phyloP scores from a whole-genome alignment of 345 rosid species.

The Sonneratia alba region DNA sequence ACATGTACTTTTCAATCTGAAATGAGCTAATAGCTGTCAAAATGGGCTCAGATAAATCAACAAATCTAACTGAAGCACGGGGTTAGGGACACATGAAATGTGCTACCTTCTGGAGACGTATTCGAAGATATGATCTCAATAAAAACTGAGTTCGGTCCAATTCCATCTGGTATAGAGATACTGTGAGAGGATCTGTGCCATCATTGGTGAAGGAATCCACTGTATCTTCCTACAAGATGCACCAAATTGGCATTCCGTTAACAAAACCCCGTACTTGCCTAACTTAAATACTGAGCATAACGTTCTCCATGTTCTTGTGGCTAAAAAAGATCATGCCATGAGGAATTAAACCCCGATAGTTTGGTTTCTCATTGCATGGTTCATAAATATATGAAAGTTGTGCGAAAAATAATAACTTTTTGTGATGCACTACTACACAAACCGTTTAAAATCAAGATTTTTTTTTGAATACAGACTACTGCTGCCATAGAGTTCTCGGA shows the following conservation, averaged over 20 bases:
- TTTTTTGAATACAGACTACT: background rate
- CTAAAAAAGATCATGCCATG: background rate
- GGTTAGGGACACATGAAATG: background rate
- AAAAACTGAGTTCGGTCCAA: slow-evolving; percentile 71
- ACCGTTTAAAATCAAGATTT: background rate
- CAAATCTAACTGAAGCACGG: background rate
- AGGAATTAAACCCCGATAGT: background rate
- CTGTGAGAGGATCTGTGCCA: slow-evolving; percentile 50
- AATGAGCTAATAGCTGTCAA: background rate
- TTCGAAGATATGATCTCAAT: slow-evolving; percentile 80
- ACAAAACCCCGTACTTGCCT: background rate
- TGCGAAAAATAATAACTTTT: background rate
- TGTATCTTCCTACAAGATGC: slow-evolving; percentile 39
- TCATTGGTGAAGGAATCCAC: slow-evolving; percentile 32
- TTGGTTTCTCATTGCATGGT: no score
- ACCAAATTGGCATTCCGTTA: background rate
- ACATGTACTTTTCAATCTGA: slow-evolving; percentile 76
- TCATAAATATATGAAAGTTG: background rate
- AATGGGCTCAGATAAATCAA: background rate
- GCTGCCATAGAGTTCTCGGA: background rate
- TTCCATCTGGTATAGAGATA: slow-evolving; percentile 86
- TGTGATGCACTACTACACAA: background rate
- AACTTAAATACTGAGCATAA: background rate
- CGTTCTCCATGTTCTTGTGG: background rate
- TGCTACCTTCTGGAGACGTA: slow-evolving; percentile 70